These are phyloP conservation scores for Colletotrichum gloeosporioides DNA, from an alignment of 2,329 filamentous ascomycete genomes.

Conservation along the genomic window DNA sequence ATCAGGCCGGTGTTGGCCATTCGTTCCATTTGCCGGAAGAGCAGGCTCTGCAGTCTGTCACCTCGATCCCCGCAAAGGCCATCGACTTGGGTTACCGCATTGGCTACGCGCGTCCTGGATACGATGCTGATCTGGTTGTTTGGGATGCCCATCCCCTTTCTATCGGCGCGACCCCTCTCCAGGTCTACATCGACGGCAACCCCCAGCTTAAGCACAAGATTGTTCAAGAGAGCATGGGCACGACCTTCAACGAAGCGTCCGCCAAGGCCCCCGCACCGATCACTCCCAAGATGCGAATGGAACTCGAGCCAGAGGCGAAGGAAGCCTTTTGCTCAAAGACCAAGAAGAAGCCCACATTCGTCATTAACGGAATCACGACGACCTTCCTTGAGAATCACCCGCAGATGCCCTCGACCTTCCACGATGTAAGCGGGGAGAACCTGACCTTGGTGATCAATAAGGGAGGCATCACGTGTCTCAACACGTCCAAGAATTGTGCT, in stretches of 20 bases:
- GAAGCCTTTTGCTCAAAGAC: slow-evolving; percentile 29
- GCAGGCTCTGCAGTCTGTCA: slow-evolving; percentile 48
- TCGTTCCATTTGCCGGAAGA: slow-evolving; percentile 45
- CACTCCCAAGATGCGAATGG: slow-evolving; percentile 27
- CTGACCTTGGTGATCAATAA: slow-evolving; percentile 43
- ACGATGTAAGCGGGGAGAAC: slow-evolving; percentile 21
- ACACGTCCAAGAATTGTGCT: slow-evolving; percentile 2
- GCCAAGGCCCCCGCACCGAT: background rate
- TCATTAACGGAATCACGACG: slow-evolving; percentile 41
- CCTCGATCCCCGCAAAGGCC: slow-evolving; percentile 48
- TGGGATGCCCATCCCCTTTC: slow-evolving; percentile 54
- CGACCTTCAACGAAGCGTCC: slow-evolving; percentile 5
- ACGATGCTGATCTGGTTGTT: slow-evolving; percentile 55
- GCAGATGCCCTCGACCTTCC: slow-evolving; percentile 1
- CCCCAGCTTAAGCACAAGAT: slow-evolving; percentile 36
- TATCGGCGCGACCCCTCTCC: slow-evolving; percentile 48
- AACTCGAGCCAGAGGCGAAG: slow-evolving; percentile 24
- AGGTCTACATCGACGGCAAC: slow-evolving; percentile 53
- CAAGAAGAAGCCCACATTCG: slow-evolving; percentile 29
- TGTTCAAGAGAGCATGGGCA: slow-evolving; percentile 32
- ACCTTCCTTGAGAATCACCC: slow-evolving; percentile 36
- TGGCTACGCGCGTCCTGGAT: slow-evolving; percentile 47
- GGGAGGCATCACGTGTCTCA: slow-evolving; percentile 46
- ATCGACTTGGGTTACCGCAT: slow-evolving; percentile 48
- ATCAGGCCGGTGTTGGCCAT: slow-evolving; percentile 44